These are phyloP conservation scores for Lachnellula hyalina DNA, from an alignment of 2,329 filamentous ascomycete species.

Conservation along the genomic window DNA sequence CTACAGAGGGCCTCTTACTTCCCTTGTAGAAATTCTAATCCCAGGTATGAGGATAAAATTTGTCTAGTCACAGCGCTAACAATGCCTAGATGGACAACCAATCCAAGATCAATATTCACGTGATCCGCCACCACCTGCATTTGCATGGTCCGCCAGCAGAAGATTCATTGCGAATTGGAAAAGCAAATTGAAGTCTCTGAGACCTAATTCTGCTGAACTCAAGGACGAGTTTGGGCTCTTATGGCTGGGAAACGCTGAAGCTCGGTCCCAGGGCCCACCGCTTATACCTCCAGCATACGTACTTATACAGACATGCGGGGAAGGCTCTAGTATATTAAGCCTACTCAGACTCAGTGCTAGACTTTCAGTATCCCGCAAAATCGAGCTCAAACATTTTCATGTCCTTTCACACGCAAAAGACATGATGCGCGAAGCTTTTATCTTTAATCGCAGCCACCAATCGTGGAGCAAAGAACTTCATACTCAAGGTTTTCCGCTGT, in stretches of 20 bases:
- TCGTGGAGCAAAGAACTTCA: neutral
- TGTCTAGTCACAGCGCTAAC: neutral
- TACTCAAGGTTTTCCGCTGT: neutral
- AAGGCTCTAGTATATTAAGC: neutral
- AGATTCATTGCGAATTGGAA: neutral
- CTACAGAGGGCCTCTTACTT: neutral
- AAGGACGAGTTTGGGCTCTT: neutral
- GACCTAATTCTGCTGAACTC: neutral
- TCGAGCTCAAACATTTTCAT: neutral
- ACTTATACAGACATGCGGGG: neutral
- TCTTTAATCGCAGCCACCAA: neutral
- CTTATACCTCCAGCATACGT: neutral
- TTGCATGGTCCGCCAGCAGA: neutral
- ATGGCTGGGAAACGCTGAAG: neutral
- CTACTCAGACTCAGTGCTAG: neutral
- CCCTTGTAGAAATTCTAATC: neutral
- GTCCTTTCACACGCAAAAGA: neutral
- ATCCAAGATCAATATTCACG: neutral
- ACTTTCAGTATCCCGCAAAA: neutral
- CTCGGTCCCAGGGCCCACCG: neutral
- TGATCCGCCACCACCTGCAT: neutral
- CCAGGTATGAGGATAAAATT: neutral
- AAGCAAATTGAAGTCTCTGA: neutral
- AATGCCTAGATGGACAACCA: neutral
- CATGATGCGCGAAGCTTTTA: neutral